Evolutionary conservation across 129 eudicot species (phyloP), one percentile per base, ranked within the genome.

Genomic region (Flaveria bidentis): DNA sequence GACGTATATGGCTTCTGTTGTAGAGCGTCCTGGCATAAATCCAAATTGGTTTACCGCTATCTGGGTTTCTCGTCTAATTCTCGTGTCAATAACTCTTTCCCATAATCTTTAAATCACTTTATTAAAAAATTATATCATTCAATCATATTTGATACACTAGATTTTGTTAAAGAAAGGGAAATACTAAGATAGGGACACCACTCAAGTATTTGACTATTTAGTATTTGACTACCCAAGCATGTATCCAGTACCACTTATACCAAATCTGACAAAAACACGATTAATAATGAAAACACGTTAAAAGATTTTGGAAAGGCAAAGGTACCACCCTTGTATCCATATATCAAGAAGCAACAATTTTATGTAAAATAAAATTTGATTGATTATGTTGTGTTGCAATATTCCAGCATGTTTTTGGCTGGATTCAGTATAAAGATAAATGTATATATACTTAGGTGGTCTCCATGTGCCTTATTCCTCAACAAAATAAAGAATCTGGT

Each of bases 111-210:
- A 28, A 28, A 7, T 25, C 45, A 46, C 28, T 71, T 26, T 51
- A 49, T 71, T 55, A 12, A 71, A 14, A 25, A 51, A 2, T 28
- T 10, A 33, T 71, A 71, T 46, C 75, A 52, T 71, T 30, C n/a
- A 18, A 30, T 52, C 17, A 53, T 28, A 28, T 22, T 23, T 30
- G 39, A 60, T 60, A 70, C 45, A 26, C 62, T 28, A 50, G 9
- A 26, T 70, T 50, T 50, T 69, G 7, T 12, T 12, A 26, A 70
- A 68, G 12, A 8, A 57, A 60, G 66, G n/a, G 66, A 60, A 60
- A 60, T 23, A 25, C 64, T 57, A 57, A 20, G 22, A 57, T 57
- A 20, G 2, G 15, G 15, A 9, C 30, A 20, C 64, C 64, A 57
- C 39, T 2, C 13, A 60, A 60, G 41, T 60, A 23, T 22, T 8